Conservation (phyloP, 441 rosid species). For the Gossypium gossypioides region DNA sequence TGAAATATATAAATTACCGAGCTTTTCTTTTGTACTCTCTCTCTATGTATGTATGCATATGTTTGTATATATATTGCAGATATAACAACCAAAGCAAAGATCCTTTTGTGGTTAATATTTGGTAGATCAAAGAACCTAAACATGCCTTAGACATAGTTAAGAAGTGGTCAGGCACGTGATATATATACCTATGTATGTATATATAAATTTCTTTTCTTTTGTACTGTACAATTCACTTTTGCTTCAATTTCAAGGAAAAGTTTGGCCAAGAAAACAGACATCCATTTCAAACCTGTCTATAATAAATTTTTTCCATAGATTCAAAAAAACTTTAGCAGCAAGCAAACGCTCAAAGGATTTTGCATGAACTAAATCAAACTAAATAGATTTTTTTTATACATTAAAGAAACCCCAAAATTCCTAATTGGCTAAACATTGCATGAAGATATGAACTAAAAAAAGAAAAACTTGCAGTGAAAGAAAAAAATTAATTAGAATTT, state of each 20-base stretch:
- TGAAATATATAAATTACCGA: not conserved
- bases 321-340: not conserved
- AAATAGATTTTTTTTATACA: not conserved
- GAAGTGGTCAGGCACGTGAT: too few species aligned
- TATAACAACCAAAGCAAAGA: too few species aligned
- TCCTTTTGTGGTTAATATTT: too few species aligned
- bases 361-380: not conserved
- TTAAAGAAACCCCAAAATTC: not conserved
- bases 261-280: slow-evolving; percentile 3
- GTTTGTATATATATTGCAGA: too few species aligned
- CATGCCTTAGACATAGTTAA: too few species aligned
- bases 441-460: not conserved
- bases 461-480: not conserved
- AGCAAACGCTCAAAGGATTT: not conserved
- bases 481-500: not conserved
- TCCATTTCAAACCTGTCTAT: not conserved
- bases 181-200: too few species aligned
- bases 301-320: not conserved
- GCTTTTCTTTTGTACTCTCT: not conserved
- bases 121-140: too few species aligned
- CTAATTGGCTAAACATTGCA: not conserved
- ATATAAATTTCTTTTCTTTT: too few species aligned
- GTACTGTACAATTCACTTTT: not conserved
- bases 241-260: not conserved
- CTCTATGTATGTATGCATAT: too few species aligned